Base-by-base conservation (phyloP, 352 stramenopile genomes). In the Phytophthora idaei region DNA sequence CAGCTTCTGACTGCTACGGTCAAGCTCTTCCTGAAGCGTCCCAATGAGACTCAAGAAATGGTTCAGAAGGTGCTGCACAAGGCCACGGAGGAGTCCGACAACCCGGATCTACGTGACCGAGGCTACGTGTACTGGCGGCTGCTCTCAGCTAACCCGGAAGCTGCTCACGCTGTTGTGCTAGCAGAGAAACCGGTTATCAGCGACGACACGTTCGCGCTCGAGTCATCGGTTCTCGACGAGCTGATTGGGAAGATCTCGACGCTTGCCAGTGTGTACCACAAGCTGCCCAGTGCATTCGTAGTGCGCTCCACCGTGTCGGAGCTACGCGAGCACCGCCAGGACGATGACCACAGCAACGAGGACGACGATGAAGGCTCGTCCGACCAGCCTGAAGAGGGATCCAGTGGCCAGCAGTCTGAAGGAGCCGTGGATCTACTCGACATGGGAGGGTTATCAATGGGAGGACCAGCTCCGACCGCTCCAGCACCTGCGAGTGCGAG, bases 61-160 rank as follows among this genome's bases (percentile, higher is more conserved):
- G 97, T 99, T 2, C 97, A 99, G 71, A 93, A 97, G 44, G 97
- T 99, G 7, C 75, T 99, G 29, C 94, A 98, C 66, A 95, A 99
- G 77, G 97, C 97, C 11, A 99, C 98, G 0, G 97, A 99, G 74
- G 95, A 99, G 68, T 97, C 85, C 27, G 97, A 99, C 82, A 99
- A 99, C 81, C 98, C 98, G 49, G 98, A 99, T 77, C 77, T 99
- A 32, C 89, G 98, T 31, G 98, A 99, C 77, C 89, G 98, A 42
- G 98, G 97, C 31, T 99, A 99, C 76, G 98, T 99, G n/a, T 99
- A 99, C 83, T 99, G 98, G 98, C 92, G 98, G 42, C 77, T 99
- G 25, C 78, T 99, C 27, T 98, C 90, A n/a, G 97, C 96, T 0
- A 98, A 99, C 81, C 97, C 97, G 0, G 97, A 99, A 71, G 97